Base-by-base conservation (phyloP, 495 filamentous ascomycete genomes). In the Aspergillus incahuasiensis region DNA sequence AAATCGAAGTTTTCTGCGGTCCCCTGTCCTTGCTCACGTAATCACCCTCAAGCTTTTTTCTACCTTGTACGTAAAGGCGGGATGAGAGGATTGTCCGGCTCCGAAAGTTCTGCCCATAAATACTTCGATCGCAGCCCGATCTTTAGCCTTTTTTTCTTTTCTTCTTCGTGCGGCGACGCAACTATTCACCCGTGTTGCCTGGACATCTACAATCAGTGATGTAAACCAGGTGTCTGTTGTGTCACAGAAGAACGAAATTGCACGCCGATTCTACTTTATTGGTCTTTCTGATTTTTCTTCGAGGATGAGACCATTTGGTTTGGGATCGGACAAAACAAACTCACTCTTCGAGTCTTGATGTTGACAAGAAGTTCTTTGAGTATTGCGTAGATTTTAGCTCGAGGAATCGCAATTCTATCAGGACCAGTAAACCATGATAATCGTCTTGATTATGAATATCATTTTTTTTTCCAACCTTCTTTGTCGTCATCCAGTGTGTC, bases 141-240 rank as follows among this genome's bases (percentile, higher is more conserved):
- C 28, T 34, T 56, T 70, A 65, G 28, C 6, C 25, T 6, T 35
- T 65, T 68, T 64, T 68, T 69, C 69, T 65, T 59, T 74, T 80
- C 62, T 70, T 71, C 79, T 81, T 84, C 74, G 79, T 84, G 82
- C 82, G 80, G 82, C 80, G 78, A 73, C 74, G 76, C 74, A 75
- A 77, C 74, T 76, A 63, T 67, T 60, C 53, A 65, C 62, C 62
- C 62, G 62, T 65, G 62, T 65, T 65, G 62, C 62, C 56, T 65
- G 56, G 50, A 65, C 62, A 65, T 65, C 62, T 40, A 40, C 72
- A 62, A 66, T 67, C 76, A 74, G 74, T 82, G 77, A 74, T 76
- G 74, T 76, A 42, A 48, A 28, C 35, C 76, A 82, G 76, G 81
- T 79, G 81, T 84, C 81, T 71, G 77, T 79, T 75, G 76, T 71